Evolutionary conservation across 495 filamentous ascomycete species (phyloP), one percentile per base, ranked within the genome.

Genomic region (Chaetomium fimeti): DNA sequence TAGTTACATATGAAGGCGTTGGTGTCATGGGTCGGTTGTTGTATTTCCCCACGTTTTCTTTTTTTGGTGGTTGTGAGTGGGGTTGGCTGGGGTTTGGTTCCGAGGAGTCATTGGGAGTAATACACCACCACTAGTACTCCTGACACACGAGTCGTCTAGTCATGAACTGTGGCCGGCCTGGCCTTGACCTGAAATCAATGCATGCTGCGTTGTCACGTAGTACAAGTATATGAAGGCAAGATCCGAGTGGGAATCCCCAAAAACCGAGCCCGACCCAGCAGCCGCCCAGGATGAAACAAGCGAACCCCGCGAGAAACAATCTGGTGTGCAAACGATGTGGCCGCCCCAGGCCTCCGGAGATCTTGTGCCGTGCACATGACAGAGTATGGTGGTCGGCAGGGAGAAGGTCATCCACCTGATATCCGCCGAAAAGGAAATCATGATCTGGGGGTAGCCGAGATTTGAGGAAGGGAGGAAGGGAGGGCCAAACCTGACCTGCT

Each of bases 251-350:
- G 20, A 11, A 36, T 36, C 32, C 4, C n/a, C 6, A 24, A 8
- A 8, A 11, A 36, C 32, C 32, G 29, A 56, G 27, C 53, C 53
- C n/a, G 28, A 15, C 53, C 29, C 8, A 54, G 51, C 51, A 16
- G 6, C 29, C 53, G 29, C 28, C 53, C 38, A 56, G 53, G 53
- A n/a, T 56, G 53, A 56, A 56, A 56, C 53, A 6, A n/a, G 20
- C 20, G 4, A 38, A 38, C 29, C 27, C 3, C 6, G 52, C 15
- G 11, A 36, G 28, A 20, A 54, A 27, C 22, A 27, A 52, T 7
- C 43, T n/a, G 43, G n/a, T 22, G 43, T 9, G 22, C 18, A 22
- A 47, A 47, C 43, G 9, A 47, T n/a, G 43, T 47, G 43, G 43
- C n/a, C 43, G 1, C 9, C 3, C 6, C 7, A 9, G 43, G 43